A percentile compares a stretch with the other conserved stretches of the same genome.
These are phyloP conservation scores for Nematocida sp. DNA, from an alignment of 371 early-diverging fungal genomes.

Conservation along the genomic window DNA sequence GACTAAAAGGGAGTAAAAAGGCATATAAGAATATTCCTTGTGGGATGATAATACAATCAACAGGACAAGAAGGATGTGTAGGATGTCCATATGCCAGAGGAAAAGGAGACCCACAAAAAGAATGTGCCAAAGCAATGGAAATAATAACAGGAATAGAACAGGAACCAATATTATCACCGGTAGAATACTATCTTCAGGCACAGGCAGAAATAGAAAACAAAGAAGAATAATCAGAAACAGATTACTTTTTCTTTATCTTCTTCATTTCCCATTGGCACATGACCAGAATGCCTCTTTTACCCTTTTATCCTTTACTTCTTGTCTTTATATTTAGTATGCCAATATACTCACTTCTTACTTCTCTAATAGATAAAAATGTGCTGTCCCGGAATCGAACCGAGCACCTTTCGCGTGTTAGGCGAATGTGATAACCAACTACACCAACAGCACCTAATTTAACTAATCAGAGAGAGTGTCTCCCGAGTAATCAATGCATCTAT, in stretches of 20 bases:
- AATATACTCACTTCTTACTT: background rate
- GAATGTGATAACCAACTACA: slow-evolving; percentile 82
- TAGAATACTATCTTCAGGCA: background rate
- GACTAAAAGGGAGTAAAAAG: slow-evolving; percentile 77
- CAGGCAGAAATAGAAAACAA: background rate
- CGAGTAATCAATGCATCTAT: too few relatives aligned
- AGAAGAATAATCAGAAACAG: background rate
- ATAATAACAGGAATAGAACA: background rate
- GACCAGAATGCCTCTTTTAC: too few relatives aligned
- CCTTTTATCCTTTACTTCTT: too few relatives aligned
- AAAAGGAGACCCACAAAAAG: too few relatives aligned
- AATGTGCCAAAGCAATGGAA: background rate
- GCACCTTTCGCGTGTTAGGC: slow-evolving; percentile 80
- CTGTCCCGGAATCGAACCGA: slow-evolving; percentile 71
- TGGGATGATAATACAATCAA: background rate
- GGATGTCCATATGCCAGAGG: slow-evolving; percentile 17
- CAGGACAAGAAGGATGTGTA: slow-evolving; percentile 3
- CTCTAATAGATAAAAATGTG: slow-evolving; percentile 54
- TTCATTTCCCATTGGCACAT: too few relatives aligned
- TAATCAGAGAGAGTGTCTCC: too few relatives aligned
- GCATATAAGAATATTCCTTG: slow-evolving; percentile 15
- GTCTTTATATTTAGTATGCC: background rate
- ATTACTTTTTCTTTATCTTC: too few relatives aligned
- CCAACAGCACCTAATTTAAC: slow-evolving; percentile 77
- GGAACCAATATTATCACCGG: background rate